Conservation (phyloP, 495 filamentous ascomycete genomes). For the Trichoderma virens region DNA sequence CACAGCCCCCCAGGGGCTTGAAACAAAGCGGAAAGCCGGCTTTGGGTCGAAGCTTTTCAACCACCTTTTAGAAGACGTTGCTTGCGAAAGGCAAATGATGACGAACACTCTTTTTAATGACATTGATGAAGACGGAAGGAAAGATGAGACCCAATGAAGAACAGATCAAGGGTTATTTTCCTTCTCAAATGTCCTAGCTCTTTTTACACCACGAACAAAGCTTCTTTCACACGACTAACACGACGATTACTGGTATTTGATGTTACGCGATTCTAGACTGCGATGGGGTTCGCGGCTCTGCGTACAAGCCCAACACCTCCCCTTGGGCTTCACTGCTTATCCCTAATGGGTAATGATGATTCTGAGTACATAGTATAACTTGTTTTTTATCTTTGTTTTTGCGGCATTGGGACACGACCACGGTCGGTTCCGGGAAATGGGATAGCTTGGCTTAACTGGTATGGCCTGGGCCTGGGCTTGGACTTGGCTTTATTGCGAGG, state of each 20-base stretch:
- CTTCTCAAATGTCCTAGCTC: not conserved
- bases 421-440: not conserved
- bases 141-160: not conserved
- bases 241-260: not conserved
- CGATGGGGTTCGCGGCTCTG: not conserved
- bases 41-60: conserved; percentile 35
- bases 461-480: not conserved
- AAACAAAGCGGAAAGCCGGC: conserved; percentile 27
- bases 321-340: conserved; percentile 12
- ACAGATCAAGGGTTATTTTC: not conserved
- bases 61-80: conserved; percentile 26
- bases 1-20: conserved; percentile 12
- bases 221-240: not conserved
- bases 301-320: not conserved
- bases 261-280: not conserved
- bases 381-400: not conserved
- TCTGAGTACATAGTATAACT: conserved; percentile 1
- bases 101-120: conserved; percentile 2
- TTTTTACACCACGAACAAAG: not conserved
- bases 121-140: not conserved
- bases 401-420: not conserved
- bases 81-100: not conserved
- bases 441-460: not conserved
- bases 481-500: not conserved
- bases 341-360: conserved; percentile 9